phyloP scores from a whole-genome alignment of 1,284 basidiomycete genomes.

The Ceratobasidium sp. region DNA sequence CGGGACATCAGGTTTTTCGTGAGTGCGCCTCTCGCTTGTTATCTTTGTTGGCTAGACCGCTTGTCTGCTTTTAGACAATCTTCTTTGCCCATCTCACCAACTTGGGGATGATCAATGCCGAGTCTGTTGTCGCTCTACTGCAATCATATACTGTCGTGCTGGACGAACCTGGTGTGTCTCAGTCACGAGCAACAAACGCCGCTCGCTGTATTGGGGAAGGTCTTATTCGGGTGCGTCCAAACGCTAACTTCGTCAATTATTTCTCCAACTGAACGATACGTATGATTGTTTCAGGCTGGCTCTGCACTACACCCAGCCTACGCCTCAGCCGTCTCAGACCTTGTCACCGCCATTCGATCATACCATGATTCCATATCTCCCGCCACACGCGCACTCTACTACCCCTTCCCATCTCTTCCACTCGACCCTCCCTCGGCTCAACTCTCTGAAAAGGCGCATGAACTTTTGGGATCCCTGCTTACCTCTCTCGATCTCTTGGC shows the following conservation, averaged over 20 bases:
- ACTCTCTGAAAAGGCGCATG: slow-evolving; percentile 31
- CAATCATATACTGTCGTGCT: slow-evolving; percentile 85
- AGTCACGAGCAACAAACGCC: slow-evolving; percentile 84
- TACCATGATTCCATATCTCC: slow-evolving; percentile 70
- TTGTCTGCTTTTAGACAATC: slow-evolving; percentile 68
- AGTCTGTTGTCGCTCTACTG: slow-evolving; percentile 81
- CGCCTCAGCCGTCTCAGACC: slow-evolving; percentile 65
- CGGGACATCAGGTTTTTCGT: slow-evolving; percentile 86
- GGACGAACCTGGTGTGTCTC: slow-evolving; percentile 90
- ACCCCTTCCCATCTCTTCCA: slow-evolving; percentile 24
- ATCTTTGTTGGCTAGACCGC: background rate
- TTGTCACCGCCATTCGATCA: slow-evolving; percentile 71
- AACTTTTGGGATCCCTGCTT: slow-evolving; percentile 28
- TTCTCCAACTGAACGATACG: slow-evolving; percentile 46
- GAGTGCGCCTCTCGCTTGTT: slow-evolving; percentile 54
- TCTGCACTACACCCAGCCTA: slow-evolving; percentile 46
- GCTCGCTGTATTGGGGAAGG: slow-evolving; percentile 89
- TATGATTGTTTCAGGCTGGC: slow-evolving; percentile 51
- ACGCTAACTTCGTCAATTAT: slow-evolving; percentile 2
- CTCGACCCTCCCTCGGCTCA: slow-evolving; percentile 19
- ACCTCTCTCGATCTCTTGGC: slow-evolving; percentile 26
- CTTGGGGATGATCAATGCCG: slow-evolving; percentile 75
- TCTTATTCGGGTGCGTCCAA: slow-evolving; percentile 73
- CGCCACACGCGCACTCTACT: slow-evolving; percentile 49
- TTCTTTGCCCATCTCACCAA: slow-evolving; percentile 89